Base-by-base conservation (phyloP, 202 grass and related monocot species). In the Musa balbisiana region DNA sequence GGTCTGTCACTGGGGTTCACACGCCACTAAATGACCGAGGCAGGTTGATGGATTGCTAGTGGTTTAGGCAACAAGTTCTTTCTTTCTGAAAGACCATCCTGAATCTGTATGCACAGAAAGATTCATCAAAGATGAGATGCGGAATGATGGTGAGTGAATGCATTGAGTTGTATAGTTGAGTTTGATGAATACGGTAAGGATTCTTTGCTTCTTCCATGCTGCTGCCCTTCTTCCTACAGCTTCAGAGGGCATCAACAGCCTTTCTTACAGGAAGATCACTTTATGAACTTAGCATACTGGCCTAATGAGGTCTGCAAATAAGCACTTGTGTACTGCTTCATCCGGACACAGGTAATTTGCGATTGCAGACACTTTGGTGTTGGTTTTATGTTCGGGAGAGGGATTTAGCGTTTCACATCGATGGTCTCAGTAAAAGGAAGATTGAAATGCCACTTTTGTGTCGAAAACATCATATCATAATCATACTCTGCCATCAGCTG, bases 1-100 rank as follows among this genome's bases (percentile, higher is more conserved):
- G 78, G 67, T 52, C 65, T 79, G 24, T 8, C 51, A 58, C 33
- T 62, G 77, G 80, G 67, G 52, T 55, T 81, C 56, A 59, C 70
- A 60, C 27, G 10, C 67, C n/a, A 52, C 21, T n/a, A 80, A 3
- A 70, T 71, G 33, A 55, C 67, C 8, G 13, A 50, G 13, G 13
- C 10, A 4, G 25, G 13, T 78, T 26, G 19, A 24, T 16, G 3
- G 66, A 24, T 26, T 53, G 51, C 21, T 26, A 2, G 50, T 64
- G 25, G 25, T 62, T 72, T 52, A 19, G n/a, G 52, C 71, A n/a
- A 53, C 2, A 55, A 53, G 53, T 33, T 33, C 29, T 54, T 24
- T 51, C 50, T 25, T 59, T 59, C 55, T 59, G 6, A 59, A 59
- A 59, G 52, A 53, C 9, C 9, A 53, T 8, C 1, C 56, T 43